Percentiles rank a stretch among this genome's conserved stretches.
These are phyloP conservation scores for Protomyces inundatus DNA, from an alignment of 1,139 yeast species.

Conservation along the genomic window DNA sequence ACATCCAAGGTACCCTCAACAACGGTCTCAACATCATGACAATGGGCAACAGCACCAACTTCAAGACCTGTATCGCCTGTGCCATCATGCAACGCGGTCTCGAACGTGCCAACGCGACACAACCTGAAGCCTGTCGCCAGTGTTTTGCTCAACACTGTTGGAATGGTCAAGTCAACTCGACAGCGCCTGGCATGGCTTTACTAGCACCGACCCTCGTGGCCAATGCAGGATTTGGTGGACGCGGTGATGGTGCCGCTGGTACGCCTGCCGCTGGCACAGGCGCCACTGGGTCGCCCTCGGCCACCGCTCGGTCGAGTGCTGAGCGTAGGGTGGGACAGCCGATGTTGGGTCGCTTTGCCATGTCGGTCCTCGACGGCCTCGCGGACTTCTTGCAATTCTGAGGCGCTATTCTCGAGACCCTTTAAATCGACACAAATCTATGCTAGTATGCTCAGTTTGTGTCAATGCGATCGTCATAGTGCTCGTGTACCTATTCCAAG, in stretches of 20 bases:
- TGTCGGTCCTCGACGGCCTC: too few species aligned
- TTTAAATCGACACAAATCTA: too few species aligned
- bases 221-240: constrained; percentile 2
- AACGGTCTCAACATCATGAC: constrained; percentile 71
- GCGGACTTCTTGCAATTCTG: too few species aligned
- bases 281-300: not conserved
- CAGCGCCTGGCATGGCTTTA: constrained; percentile 2
- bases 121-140: constrained; percentile 63
- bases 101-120: constrained; percentile 60
- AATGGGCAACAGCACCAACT: constrained; percentile 68
- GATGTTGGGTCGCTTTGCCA: too few species aligned
- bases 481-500: too few species aligned
- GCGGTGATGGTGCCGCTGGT: not conserved
- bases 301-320: constrained; percentile 6
- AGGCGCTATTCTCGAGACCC: too few species aligned
- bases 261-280: not conserved
- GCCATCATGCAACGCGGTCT: constrained; percentile 79
- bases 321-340: not conserved
- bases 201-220: constrained; percentile 20
- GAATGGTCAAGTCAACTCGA: constrained; percentile 48
- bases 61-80: constrained; percentile 80
- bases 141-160: constrained; percentile 80
- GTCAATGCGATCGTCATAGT: too few species aligned
- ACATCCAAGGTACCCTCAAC: constrained; percentile 49
- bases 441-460: too few species aligned